Evolutionary conservation across 1,284 basidiomycete species (phyloP).

Genomic region (Naganishia cerealis): DNA sequence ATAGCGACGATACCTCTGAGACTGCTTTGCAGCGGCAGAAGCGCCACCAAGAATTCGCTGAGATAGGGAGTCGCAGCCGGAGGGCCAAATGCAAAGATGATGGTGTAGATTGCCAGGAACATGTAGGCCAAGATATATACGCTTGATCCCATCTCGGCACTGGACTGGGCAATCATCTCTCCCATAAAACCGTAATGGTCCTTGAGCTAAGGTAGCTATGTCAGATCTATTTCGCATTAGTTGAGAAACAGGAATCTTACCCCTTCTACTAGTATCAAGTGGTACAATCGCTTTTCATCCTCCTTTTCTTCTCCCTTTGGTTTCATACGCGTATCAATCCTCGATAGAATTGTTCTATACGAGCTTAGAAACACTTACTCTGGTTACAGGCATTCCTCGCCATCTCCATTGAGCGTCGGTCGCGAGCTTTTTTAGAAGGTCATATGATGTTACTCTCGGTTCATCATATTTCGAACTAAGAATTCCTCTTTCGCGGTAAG

Average conservation of each 20-base stretch:
- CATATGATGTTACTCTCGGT: background rate
- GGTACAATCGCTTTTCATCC: constrained; percentile 17
- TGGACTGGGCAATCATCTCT: constrained; percentile 26
- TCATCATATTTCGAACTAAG: constrained; percentile 7
- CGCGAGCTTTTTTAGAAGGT: constrained; percentile 13
- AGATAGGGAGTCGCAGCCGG: constrained; percentile 26
- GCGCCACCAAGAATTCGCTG: constrained; percentile 26
- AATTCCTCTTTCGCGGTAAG: constrained; percentile 26
- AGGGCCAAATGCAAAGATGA: constrained; percentile 32
- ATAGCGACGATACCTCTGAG: constrained; percentile 52
- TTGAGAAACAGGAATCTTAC: constrained; percentile 3
- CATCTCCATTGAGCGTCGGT: constrained; percentile 27
- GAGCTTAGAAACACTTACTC: constrained; percentile 1
- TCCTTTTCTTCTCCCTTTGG: constrained; percentile 27
- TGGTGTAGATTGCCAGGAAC: constrained; percentile 12
- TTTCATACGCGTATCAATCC: background rate
- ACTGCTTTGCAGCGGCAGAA: constrained; percentile 30
- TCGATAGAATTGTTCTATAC: background rate
- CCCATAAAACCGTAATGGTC: constrained; percentile 33
- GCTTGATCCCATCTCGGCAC: constrained; percentile 30
- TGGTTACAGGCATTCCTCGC: constrained; percentile 30
- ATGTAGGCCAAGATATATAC: constrained; percentile 22
- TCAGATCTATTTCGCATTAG: background rate
- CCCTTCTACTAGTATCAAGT: constrained; percentile 29
- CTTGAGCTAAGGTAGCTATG: constrained; percentile 13